Conservation (phyloP, 305 asterid genomes). For the Rubia occidens region DNA sequence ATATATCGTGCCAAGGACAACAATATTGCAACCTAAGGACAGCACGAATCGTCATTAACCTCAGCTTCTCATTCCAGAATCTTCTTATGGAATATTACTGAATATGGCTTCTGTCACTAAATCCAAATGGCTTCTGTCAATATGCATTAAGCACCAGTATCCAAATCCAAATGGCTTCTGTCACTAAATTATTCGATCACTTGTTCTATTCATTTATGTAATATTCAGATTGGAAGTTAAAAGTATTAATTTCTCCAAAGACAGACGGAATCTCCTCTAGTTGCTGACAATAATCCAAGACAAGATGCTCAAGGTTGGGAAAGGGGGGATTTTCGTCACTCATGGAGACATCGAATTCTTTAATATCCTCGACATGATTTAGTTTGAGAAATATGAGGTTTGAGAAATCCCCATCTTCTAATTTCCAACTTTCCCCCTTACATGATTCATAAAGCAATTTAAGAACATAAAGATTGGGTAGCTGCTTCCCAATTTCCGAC, state of each 20-base stretch:
- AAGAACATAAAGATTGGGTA: constrained; percentile 9
- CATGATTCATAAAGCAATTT: not conserved
- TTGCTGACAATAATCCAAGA: not conserved
- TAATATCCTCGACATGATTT: not conserved
- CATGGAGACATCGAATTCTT: not conserved
- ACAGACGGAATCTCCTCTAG: not conserved
- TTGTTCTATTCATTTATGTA: too few relatives aligned
- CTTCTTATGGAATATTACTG: too few relatives aligned
- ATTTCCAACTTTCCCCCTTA: not conserved
- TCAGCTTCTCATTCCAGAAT: too few relatives aligned
- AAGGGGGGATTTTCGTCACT: not conserved
- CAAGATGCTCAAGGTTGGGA: not conserved
- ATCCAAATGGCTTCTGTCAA: too few relatives aligned
- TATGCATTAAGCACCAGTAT: too few relatives aligned
- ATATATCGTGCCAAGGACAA: not conserved
- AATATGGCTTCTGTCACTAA: too few relatives aligned
- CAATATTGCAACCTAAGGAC: not conserved
- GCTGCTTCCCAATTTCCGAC: not conserved
- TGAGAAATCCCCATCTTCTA: not conserved
- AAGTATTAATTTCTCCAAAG: not conserved
- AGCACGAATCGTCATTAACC: too few relatives aligned
- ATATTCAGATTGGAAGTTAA: not conserved
- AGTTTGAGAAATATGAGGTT: not conserved
- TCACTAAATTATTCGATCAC: too few relatives aligned
- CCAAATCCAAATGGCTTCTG: too few relatives aligned